Evolutionary conservation across 305 asterid species (phyloP).

Genomic region (Fraxinus floribunda): DNA sequence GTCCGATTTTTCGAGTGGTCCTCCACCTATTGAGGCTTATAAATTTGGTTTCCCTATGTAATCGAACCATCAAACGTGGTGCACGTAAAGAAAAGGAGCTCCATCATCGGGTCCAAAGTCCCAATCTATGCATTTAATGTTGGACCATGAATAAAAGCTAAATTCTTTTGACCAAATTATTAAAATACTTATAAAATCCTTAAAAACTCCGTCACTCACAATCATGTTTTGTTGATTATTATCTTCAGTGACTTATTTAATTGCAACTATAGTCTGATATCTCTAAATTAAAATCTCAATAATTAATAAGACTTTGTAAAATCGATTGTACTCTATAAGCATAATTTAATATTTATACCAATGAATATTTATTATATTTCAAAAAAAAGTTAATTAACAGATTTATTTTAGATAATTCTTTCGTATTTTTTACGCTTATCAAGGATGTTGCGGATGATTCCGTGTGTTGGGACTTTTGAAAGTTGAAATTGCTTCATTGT

Average conservation of each 20-base stretch:
- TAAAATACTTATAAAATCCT: no score
- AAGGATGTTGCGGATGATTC: not conserved
- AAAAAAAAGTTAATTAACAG: no score
- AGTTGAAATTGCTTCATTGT: no score
- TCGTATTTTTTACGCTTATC: no score
- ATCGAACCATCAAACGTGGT: not conserved
- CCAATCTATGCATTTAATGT: not conserved
- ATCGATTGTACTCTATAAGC: no score
- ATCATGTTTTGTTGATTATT: not conserved
- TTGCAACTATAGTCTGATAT: no score
- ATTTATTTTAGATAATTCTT: no score
- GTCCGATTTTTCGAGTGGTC: not conserved
- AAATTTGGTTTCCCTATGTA: not conserved
- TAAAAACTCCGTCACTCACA: not conserved
- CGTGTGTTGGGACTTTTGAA: not conserved
- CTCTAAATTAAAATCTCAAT: no score
- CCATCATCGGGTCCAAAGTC: not conserved
- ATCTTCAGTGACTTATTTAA: not conserved
- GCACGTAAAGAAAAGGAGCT: not conserved
- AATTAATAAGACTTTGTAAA: no score
- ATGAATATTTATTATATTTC: no score
- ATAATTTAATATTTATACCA: no score
- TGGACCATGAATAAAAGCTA: not conserved
- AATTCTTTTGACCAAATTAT: not conserved
- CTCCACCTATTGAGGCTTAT: not conserved